These are phyloP conservation scores for Dipteronia dyeriana DNA, from an alignment of 345 rosid species.

Conservation along the genomic window DNA sequence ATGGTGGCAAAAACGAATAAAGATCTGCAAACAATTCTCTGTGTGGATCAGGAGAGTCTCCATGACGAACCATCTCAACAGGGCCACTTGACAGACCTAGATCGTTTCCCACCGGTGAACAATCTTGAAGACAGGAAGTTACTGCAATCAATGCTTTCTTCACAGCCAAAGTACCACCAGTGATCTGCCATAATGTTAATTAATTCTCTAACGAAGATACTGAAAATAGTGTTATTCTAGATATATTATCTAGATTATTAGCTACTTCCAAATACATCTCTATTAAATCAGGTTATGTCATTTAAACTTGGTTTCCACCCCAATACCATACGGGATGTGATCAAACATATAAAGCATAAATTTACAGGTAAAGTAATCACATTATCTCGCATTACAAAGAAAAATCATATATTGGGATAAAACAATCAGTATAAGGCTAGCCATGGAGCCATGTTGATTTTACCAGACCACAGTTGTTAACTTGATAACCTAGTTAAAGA, in stretches of 20 bases:
- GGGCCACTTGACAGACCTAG: conserved; percentile 21
- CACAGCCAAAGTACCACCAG: conserved; percentile 53
- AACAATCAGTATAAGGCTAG: not conserved
- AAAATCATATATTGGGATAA: not conserved
- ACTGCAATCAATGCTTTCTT: conserved; percentile 68
- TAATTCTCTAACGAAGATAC: not conserved
- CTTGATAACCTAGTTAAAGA: too few relatives aligned
- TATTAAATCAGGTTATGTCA: not conserved
- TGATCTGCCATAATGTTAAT: conserved; percentile 41
- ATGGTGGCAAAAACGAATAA: conserved; percentile 34
- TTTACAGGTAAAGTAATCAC: not conserved
- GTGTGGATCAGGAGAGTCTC: conserved; percentile 39
- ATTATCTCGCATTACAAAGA: not conserved
- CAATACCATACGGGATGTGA: not conserved
- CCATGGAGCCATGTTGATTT: too few relatives aligned
- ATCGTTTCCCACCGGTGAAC: conserved; percentile 33
- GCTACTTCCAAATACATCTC: not conserved
- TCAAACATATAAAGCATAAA: not conserved
- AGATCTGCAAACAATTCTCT: conserved; percentile 56
- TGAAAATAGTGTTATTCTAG: not conserved
- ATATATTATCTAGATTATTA: not conserved
- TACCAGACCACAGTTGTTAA: too few relatives aligned
- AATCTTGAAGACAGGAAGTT: conserved; percentile 43
- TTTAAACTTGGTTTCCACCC: too few relatives aligned
- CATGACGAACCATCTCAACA: conserved; percentile 27